Percentiles rank a stretch among this genome's conserved stretches.
phyloP scores from a whole-genome alignment of 352 stramenopile species.

The Phytopythium ostracodes region DNA sequence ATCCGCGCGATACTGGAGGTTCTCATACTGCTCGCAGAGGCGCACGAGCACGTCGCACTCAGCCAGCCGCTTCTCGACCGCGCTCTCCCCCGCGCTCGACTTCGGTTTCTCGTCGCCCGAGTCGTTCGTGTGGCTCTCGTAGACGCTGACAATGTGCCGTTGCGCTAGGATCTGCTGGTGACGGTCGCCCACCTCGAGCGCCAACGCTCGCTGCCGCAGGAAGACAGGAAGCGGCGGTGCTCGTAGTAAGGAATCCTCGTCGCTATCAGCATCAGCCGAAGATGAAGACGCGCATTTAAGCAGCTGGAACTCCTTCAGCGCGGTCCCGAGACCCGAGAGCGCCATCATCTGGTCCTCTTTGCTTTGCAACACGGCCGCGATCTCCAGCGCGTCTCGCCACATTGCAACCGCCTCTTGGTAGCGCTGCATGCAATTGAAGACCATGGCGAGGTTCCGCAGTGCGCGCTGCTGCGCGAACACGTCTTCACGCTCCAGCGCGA shows the following conservation, averaged over 20 bases:
- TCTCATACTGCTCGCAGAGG: slow-evolving; percentile 37
- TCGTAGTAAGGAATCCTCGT: slow-evolving; percentile 10
- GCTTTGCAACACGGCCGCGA: slow-evolving; percentile 33
- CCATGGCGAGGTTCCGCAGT: slow-evolving; percentile 45
- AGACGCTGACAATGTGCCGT: slow-evolving; percentile 40
- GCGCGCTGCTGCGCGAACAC: slow-evolving; percentile 46
- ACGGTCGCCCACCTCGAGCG: slow-evolving; percentile 31
- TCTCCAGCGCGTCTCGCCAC: slow-evolving; percentile 50
- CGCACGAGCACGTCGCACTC: slow-evolving; percentile 45
- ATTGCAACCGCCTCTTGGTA: slow-evolving; percentile 44
- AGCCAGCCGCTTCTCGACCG: slow-evolving; percentile 34
- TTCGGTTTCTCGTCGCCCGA: slow-evolving; percentile 10
- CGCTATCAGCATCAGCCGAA: background rate
- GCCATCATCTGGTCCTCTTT: slow-evolving; percentile 38
- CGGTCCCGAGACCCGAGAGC: slow-evolving; percentile 36
- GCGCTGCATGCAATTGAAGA: slow-evolving; percentile 37
- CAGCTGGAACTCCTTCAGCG: slow-evolving; percentile 26
- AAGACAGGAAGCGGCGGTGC: slow-evolving; percentile 36
- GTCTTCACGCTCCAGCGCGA: slow-evolving; percentile 48
- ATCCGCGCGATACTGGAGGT: slow-evolving; percentile 30
- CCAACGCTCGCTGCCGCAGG: slow-evolving; percentile 36
- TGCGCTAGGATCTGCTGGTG: slow-evolving; percentile 47
- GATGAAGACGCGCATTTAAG: background rate
- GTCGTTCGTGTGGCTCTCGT: slow-evolving; percentile 30
- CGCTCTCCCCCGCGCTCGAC: slow-evolving; percentile 7